A percentile compares a stretch with the other conserved stretches of the same genome.
phyloP scores from a whole-genome alignment of 2,329 filamentous ascomycete species.

The Colletotrichum sp. region DNA sequence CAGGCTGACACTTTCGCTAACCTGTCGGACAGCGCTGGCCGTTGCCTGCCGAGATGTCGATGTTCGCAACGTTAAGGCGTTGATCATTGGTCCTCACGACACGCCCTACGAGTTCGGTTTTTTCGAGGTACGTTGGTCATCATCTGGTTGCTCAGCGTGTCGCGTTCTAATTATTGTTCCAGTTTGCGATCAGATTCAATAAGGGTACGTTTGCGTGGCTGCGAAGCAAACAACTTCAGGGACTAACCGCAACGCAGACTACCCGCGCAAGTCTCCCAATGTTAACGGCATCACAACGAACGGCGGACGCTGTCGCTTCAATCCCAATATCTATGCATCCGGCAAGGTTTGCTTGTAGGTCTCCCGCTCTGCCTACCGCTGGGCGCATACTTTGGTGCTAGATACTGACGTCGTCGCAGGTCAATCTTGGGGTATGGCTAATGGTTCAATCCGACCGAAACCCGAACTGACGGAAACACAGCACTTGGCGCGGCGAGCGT shows the following conservation, averaged over 20 bases:
- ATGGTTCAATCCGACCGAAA: conserved; percentile 9
- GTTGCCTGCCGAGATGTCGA: conserved; percentile 89
- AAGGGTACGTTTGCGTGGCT: conserved; percentile 56
- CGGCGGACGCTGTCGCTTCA: conserved; percentile 86
- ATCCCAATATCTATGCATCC: conserved; percentile 92
- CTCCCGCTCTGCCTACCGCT: conserved; percentile 24
- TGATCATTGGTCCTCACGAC: conserved; percentile 92
- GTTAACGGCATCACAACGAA: conserved; percentile 84
- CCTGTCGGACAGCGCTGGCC: conserved; percentile 68
- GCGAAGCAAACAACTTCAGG: neutral
- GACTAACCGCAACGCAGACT: conserved; percentile 63
- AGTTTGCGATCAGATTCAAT: conserved; percentile 81
- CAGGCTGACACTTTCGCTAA: conserved; percentile 7
- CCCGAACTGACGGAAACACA: conserved; percentile 40
- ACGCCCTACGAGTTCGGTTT: conserved; percentile 98
- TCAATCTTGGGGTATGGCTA: conserved; percentile 80
- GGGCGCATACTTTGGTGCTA: neutral
- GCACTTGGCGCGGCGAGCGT: conserved; percentile 89
- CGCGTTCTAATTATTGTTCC: conserved; percentile 29
- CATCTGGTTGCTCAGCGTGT: neutral
- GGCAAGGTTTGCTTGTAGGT: conserved; percentile 91
- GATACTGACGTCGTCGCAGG: conserved; percentile 44
- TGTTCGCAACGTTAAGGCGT: conserved; percentile 83
- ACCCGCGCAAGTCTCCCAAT: conserved; percentile 71
- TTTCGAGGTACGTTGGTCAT: conserved; percentile 73